Base-by-base conservation (phyloP, 192 early-diverging fungal genomes). In the Coemansia sp. region DNA sequence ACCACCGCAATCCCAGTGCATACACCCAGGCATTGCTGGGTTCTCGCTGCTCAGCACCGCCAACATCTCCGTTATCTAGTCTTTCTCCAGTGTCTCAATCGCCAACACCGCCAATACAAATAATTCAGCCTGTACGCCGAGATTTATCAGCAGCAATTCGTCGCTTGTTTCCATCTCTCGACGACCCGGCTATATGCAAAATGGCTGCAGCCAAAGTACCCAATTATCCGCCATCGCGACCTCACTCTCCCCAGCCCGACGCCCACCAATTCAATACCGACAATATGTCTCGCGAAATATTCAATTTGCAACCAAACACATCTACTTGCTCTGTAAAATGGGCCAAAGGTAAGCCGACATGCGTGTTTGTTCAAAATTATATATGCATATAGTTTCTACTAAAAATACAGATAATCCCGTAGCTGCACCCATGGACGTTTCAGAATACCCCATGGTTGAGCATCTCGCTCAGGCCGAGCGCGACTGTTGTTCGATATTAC, bases 11-110 rank as follows among this genome's bases (percentile, higher is more conserved):
- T 65, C 76, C 76, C 42, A 68, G 61, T 11, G 76, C 70, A 25
- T 78, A 78, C 31, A 71, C 61, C 47, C 76, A 70, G 28, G 76
- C 76, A 14, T 63, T 78, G 66, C 71, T 73, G 70, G 76, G 67
- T 10, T 59, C 63, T 3, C 48, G 18, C 48, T 59, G 44, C n/a
- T 63, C 68, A 23, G 2, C 25, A 26, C 12, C 46, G 2, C 31
- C 31, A 9, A 34, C 31, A 34, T 34, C 31, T 8, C 31, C 31
- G 6, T 4, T 8, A 6, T 34, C 31, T 34, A 34, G 6, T 34
- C 31, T 34, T 6, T 34, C 31, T 34, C 31, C 8, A 1, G 31
- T 34, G 31, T 34, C 31, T 34, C 31, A 34, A 34, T 34, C 31
- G 1, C 31, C 31, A 6, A 34, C 31, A 1, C 31, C 31, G 31